Evolutionary conservation across 169 alveolate genomes (phyloP).

Genomic region (Eimeria acervulina): DNA sequence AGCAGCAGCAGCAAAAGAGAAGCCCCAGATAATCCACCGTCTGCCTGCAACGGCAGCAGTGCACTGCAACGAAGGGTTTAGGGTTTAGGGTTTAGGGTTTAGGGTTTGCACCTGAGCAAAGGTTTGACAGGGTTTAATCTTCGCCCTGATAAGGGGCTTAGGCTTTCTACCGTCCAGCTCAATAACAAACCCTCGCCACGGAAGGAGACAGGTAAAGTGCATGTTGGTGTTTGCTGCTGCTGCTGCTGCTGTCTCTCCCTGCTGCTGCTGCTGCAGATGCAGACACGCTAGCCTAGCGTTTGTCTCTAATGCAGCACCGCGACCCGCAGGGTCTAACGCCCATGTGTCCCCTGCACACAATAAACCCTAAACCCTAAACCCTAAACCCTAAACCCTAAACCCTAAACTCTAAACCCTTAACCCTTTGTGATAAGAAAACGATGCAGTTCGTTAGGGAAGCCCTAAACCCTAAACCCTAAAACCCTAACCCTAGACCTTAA

Average conservation of each 20-base stretch:
- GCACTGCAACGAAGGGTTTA: not conserved
- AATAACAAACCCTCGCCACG: not conserved
- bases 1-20: not conserved
- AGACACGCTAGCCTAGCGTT: not conserved
- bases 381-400: too few relatives aligned
- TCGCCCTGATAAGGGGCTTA: not conserved
- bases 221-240: not conserved
- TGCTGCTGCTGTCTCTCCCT: not conserved
- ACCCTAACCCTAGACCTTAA: too few relatives aligned
- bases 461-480: too few relatives aligned
- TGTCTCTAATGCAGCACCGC: not conserved
- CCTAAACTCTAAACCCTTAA: too few relatives aligned
- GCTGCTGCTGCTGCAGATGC: constrained; percentile 48
- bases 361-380: too few relatives aligned
- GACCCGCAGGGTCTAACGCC: not conserved
- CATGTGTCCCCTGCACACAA: constrained; percentile 10
- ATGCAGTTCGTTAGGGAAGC: too few relatives aligned
- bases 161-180: constrained; percentile 40
- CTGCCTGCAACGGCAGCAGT: not conserved
- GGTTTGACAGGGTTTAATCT: not conserved
- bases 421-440: too few relatives aligned
- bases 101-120: not conserved
- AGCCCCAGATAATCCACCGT: too few relatives aligned
- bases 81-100: constrained; percentile 33
- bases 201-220: constrained; percentile 20